Evolutionary conservation across 495 filamentous ascomycete species (phyloP), one percentile per base, ranked within the genome.

Genomic region (Trichoderma orchidacearum): DNA sequence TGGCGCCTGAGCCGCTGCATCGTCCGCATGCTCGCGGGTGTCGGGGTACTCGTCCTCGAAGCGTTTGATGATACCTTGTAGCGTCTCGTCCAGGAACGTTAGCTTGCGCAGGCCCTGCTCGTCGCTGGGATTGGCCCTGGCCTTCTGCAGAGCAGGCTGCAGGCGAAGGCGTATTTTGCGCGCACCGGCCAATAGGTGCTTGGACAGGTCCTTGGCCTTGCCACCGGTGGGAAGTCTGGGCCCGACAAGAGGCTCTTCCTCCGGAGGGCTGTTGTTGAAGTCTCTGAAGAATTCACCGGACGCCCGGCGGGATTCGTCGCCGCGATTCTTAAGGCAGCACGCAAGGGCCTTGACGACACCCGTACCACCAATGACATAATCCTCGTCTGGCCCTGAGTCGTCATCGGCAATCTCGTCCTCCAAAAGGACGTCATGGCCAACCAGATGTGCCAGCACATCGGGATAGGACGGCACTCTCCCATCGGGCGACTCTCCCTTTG

Each of bases 41-140:
- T 97, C 93, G 11, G 93, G 93, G 63, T 89, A 98, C 69, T 96
- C 91, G 63, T 92, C 84, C 65, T 97, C 93, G 60, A 98, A 98
- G 18, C 93, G 87, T 63, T 86, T 81, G 64, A 97, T 96, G 72
- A 98, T 95, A 59, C 82, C 81, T 59, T 87, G 80, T 6, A 98
- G 79, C 1, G 93, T 97, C 53, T 86, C 76, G 62, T 96, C 91
- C 29, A 98, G 80, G 77, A 95, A 96, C 51, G 88, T 78, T 25
- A 98, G 82, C 58, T 57, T 57, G 27, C 56, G 56, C n/a, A 57
- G 45, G 56, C 38, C 52, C 27, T 51, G 30, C 56, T 79, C 72
- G 62, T 72, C 56, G 71, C 80, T 66, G 18, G 62, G 61, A 27
- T 68, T 63, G 53, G 76, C 75, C 62, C 75, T 79, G 25, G 88